Percentiles rank a stretch among this genome's conserved stretches.
phyloP scores from a whole-genome alignment of 805 yeast species.

The Pichia occidentalis region DNA sequence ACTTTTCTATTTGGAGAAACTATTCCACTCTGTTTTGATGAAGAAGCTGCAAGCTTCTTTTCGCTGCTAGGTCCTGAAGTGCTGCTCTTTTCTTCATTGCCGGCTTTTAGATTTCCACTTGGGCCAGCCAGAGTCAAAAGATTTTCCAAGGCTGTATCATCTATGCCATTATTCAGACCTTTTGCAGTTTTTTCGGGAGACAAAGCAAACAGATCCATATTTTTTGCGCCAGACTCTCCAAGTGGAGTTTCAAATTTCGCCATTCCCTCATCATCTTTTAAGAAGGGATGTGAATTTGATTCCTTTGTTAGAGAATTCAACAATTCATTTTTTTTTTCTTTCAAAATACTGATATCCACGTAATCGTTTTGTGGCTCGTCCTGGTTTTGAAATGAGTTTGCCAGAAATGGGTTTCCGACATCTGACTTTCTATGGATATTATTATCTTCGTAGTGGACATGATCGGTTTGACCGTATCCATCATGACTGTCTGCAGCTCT shows the following conservation, averaged over 20 bases:
- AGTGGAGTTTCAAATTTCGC: too few relatives aligned
- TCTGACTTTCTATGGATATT: slow-evolving; percentile 5
- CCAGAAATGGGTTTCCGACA: slow-evolving; percentile 10
- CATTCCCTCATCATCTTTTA: slow-evolving; percentile 1
- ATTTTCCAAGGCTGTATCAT: slow-evolving; percentile 20
- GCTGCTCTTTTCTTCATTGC: not conserved
- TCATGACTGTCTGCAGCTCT: slow-evolving; percentile 10
- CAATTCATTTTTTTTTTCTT: slow-evolving; percentile 31
- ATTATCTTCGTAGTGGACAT: slow-evolving; percentile 12
- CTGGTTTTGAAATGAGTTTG: slow-evolving; percentile 4
- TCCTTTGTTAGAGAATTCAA: slow-evolving; percentile 35
- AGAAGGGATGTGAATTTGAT: not conserved
- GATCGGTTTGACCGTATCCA: slow-evolving; percentile 10
- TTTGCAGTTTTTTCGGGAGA: slow-evolving; percentile 16
- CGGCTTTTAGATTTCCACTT: not conserved
- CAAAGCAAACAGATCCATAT: slow-evolving; percentile 13
- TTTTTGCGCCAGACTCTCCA: not conserved
- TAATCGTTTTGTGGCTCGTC: slow-evolving; percentile 7
- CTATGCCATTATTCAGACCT: slow-evolving; percentile 7
- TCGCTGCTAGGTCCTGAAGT: not conserved
- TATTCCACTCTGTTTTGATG: slow-evolving; percentile 7
- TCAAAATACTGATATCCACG: slow-evolving; percentile 19
- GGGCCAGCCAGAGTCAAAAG: slow-evolving; percentile 14
- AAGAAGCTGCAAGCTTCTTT: slow-evolving; percentile 3
- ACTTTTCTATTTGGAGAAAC: slow-evolving; percentile 36